A percentile compares a stretch with the other conserved stretches of the same genome.
Evolutionary conservation across 495 filamentous ascomycete genomes (phyloP).

Genomic region (Tetracladium setigerum): DNA sequence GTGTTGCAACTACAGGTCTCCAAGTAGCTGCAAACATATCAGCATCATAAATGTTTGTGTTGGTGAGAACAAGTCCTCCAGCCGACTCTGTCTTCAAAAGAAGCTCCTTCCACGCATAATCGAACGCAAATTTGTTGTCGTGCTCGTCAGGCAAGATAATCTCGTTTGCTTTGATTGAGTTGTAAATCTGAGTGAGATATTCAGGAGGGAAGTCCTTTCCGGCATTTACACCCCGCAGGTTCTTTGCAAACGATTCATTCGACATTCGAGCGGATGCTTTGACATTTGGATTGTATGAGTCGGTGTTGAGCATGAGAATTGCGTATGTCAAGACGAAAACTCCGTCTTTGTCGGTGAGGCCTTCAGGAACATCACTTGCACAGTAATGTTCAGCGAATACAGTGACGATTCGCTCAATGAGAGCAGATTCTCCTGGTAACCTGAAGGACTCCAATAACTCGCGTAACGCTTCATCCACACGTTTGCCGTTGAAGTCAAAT

Average conservation of each 20-base stretch:
- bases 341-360: conserved; percentile 83
- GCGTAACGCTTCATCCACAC: conserved; percentile 83
- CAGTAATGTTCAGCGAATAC: conserved; percentile 84
- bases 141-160: conserved; percentile 98
- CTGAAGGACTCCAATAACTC: conserved; percentile 88
- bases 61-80: conserved; percentile 65
- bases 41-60: conserved; percentile 92
- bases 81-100: conserved; percentile 75
- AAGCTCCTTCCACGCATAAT: conserved; percentile 94
- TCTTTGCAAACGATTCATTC: conserved; percentile 69
- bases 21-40: conserved; percentile 97
- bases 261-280: conserved; percentile 78
- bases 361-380: conserved; percentile 58
- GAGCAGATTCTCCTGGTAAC: conserved; percentile 80
- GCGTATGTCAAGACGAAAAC: conserved; percentile 88
- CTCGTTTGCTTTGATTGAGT: conserved; percentile 85
- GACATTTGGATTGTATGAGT: conserved; percentile 89
- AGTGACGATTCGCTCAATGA: conserved; percentile 90
- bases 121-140: conserved; percentile 91
- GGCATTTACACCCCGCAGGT: conserved; percentile 81
- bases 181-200: conserved; percentile 82
- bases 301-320: conserved; percentile 93
- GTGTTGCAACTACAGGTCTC: conserved; percentile 87
- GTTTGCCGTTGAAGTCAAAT: conserved; percentile 80
- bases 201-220: conserved; percentile 78